Evolutionary conservation across 768 basidiomycete species (phyloP).

Genomic region (Pleurotus sapidus): DNA sequence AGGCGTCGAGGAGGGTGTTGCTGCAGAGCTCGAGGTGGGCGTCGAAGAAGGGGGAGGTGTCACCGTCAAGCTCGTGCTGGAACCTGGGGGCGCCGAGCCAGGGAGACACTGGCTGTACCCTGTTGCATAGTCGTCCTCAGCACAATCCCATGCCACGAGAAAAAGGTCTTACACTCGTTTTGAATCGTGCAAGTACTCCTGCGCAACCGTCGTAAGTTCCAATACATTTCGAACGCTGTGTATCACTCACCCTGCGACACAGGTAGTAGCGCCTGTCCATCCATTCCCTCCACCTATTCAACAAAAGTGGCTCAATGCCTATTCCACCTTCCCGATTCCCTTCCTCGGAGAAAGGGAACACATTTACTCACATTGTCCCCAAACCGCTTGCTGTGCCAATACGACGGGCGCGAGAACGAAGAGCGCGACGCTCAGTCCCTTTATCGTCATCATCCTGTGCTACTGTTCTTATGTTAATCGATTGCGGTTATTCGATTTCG

Average conservation of each 20-base stretch:
- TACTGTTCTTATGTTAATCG: too few species aligned
- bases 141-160: not conserved
- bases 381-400: not conserved
- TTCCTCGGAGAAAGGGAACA: too few species aligned
- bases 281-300: constrained; percentile 15
- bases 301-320: not conserved
- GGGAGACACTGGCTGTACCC: constrained; percentile 41
- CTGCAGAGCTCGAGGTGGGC: too few species aligned
- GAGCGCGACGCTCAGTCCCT: not conserved
- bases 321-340: too few species aligned
- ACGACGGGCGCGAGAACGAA: not conserved
- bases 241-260: constrained; percentile 31
- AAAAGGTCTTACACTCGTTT: constrained; percentile 24
- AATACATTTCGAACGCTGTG: not conserved
- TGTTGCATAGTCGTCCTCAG: constrained; percentile 10
- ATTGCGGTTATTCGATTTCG: too few species aligned
- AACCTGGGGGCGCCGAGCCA: not conserved
- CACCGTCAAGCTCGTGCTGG: not conserved
- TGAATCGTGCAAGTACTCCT: constrained; percentile 20
- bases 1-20: not conserved
- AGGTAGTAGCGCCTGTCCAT: constrained; percentile 41
- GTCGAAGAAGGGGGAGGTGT: not conserved
- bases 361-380: constrained; percentile 1
- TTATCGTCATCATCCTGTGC: not conserved
- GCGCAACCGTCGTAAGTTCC: not conserved